Base-by-base conservation (phyloP, 2,329 filamentous ascomycete genomes). In the Colletotrichum coccodes region DNA sequence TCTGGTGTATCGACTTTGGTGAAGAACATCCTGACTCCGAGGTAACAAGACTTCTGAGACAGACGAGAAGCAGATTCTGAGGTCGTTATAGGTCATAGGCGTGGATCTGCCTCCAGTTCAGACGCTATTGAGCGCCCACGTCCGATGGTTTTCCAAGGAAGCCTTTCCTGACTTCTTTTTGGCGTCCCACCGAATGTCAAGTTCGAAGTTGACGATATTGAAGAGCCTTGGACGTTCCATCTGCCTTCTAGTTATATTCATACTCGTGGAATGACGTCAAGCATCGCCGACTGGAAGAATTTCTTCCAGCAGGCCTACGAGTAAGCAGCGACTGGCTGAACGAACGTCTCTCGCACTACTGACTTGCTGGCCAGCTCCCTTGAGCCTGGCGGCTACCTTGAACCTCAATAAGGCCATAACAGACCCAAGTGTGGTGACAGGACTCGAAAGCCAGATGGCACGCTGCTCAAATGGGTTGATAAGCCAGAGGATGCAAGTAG, bases 181-280 rank as follows among this genome's bases (percentile, higher is more conserved):
- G 79, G 83, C 60, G 81, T 87, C 3, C 86, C 86, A 5, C 82
- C 85, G 26, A 89, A 89, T 72, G 80, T 87, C 57, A 80, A 79
- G 26, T 89, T 89, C 74, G 77, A 88, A 58, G 79, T 89, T 40
- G 86, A 89, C 71, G 87, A 90, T 71, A 77, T 83, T 32, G 85
- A 87, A 70, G 82, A 86, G 64, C 79, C 83, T 1, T 90, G 87
- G 87, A 76, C 83, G 4, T 77, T 71, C 26, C 82, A 82, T 66
- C 73, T 79, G 2, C 77, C 84, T 58, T 89, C 89, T 74, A 86
- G 89, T 76, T 86, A 84, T 72, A 84, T 90, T 63, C 86, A 89
- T 74, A 77, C 80, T 40, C 82, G 87, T 28, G 81, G 84, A 57
- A 82, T 90, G 76, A 80, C 82, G 2, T 82, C 82, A n/a, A 84